Evolutionary conservation across 2,329 filamentous ascomycete species (phyloP), one percentile per base, ranked within the genome.

Genomic region (Emydomyces testavorans): DNA sequence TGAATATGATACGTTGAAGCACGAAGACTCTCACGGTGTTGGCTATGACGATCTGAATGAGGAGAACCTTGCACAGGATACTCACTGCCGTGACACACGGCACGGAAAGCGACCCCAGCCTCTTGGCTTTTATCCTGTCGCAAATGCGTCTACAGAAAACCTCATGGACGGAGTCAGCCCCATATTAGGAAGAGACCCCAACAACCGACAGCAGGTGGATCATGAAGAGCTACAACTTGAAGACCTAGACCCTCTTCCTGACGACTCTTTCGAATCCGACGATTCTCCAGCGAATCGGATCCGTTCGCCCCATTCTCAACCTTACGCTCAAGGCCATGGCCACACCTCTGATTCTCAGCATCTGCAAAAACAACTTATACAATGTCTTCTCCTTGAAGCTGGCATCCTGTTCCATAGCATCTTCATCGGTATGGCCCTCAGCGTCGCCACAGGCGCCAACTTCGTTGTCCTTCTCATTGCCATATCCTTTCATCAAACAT

Each of bases 391-490:
- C 20, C 75, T 92, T 2, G 85, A 90, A 65, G 84, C 84, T 0
- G 85, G 85, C 16, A 90, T 92, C 52, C 73, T 92, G 13, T 90
- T 90, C 61, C 85, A 92, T 68, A 85, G 80, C 59, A 74, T 92
- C 46, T 92, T 92, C 59, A 90, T 92, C 57, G 85, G 85, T 52
- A 89, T 90, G 83, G 84, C 85, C 3, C 74, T 92, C 24, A 87
- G 83, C 0, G 85, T 92, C 0, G 81, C 85, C 0, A 87, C 83
- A 0, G 85, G 85, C 0, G 82, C 84, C 0, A 79, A 83, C 1
- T 92, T 92, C 60, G 71, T 86, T 35, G 83, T 90, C 10, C 84
- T 92, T 53, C 71, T 92, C 0, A 73, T 89, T 24, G 85, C 85
- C 42, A 88, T 92, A 53, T 79, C 78, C 54, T 89, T 90, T 65